Evolutionary conservation across 129 eudicot species (phyloP), one percentile per base, ranked within the genome.

Genomic region (Apium graveolens): DNA sequence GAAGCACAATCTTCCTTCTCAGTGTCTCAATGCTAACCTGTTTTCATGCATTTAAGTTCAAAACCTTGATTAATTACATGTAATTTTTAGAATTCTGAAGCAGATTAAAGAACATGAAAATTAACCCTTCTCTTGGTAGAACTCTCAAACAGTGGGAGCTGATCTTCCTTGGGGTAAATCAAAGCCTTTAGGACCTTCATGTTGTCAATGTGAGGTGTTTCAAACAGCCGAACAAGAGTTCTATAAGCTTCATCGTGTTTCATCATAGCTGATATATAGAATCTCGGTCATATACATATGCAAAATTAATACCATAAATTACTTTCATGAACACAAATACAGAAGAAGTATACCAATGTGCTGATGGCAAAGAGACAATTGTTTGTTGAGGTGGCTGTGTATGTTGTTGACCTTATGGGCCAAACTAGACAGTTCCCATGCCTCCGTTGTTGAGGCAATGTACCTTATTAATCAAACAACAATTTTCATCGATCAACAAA

Each of bases 371-470:
- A 87, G 86, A 17, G 75, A 80, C 38, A 89, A 75, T 63, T 89
- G 90, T 65, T 85, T 79, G 66, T 39, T 79, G 11, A 91, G 86
- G 77, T 89, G 97, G 63, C 78, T 83, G 73, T 84, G 88, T 45
- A 87, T 91, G 80, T 83, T 89, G 78, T 83, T 85, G 74, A 91
- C 88, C 81, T 91, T 91, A 82, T 91, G 92, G 32, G 90, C 89
- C 84, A 91, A 86, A 80, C 94, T 91, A 9, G 90, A 86, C 53
- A 91, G 76, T 83, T 91, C 97, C 97, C 94, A 89, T 24, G 93
- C 86, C 83, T 91, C 92, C 0, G 91, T 80, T 27, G 94, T 87
- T 2, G 94, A 84, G n/a, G 90, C 80, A 76, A 89, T 37, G 51
- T 87, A 89, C 84, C 97, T 89, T 68, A 37, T n/a, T 3, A 44